Evolutionary conservation across 768 basidiomycete genomes (phyloP), one percentile per base, ranked within the genome.

Genomic region (Kwoniella botswanensis): DNA sequence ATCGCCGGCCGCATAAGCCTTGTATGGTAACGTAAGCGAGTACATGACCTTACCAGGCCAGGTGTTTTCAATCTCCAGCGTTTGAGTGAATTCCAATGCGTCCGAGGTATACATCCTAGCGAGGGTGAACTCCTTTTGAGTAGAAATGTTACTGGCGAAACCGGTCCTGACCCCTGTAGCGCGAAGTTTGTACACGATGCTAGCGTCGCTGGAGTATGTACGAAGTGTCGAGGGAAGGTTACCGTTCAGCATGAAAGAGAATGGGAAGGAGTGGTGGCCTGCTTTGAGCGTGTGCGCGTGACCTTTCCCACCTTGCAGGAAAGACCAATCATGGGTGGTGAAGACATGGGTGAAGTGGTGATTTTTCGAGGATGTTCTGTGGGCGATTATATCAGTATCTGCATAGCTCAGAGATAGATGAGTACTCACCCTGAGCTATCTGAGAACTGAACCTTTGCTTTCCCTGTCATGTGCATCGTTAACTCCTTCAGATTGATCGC

Each of bases 31-130:
- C 85, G 94, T 92, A 79, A 85, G 76, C 5, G 91, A 90, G 83
- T 96, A 98, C 94, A 95, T 96, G 84, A 97, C 86, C 85, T 98
- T 98, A 22, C 91, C 91, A 0, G 96, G 94, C 96, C 96, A 98
- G 17, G 94, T 94, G 82, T 95, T 97, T 84, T 97, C 85, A 62
- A 86, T 85, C 82, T 98, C 96, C 68, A 97, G 88, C 1, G 93
- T 93, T 81, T 98, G 94, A 78, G 93, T 95, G 86, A 93, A 98
- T 83, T 98, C 96, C 76, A 97, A 88, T 0, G 95, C 91, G 71
- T 94, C 93, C 1, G 88, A 82, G 21, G 89, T 86, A 79, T 94
- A 91, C 3, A 90, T 89, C 57, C 94, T 89, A 59, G 92, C 75
- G 71, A 98, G 85, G 68, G 86, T 84, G 60, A 98, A 88, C 12